Conservation (phyloP, 805 yeast genomes). For the Ogataea degrootiae region DNA sequence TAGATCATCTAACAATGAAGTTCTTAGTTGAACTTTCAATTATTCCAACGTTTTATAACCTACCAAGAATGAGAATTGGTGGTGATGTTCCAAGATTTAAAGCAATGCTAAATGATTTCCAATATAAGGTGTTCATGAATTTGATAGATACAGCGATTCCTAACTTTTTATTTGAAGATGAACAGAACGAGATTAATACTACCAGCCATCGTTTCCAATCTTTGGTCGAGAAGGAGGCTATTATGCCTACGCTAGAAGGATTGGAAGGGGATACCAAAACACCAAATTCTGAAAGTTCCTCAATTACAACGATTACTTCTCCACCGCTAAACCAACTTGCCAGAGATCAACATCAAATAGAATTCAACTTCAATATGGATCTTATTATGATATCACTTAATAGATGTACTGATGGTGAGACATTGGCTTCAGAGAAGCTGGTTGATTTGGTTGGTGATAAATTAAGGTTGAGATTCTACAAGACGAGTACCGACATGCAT, state of each 20-base stretch:
- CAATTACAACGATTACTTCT: conserved; percentile 4
- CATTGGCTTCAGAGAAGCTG: conserved; percentile 60
- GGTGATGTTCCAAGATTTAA: conserved; percentile 73
- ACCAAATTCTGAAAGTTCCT: conserved; percentile 10
- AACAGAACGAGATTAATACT: conserved; percentile 8
- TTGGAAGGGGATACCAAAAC: conserved; percentile 11
- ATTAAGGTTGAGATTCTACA: conserved; percentile 55
- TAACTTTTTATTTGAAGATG: conserved; percentile 25
- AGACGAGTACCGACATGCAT: conserved; percentile 56
- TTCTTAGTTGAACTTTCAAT: conserved; percentile 79
- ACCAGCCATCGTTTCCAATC: conserved; percentile 11
- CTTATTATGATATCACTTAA: conserved; percentile 55
- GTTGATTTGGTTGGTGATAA: conserved; percentile 70
- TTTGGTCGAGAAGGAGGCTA: conserved; percentile 21
- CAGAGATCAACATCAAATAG: conserved; percentile 57
- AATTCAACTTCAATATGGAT: conserved; percentile 67
- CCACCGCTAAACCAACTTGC: conserved; percentile 3
- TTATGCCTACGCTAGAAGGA: conserved; percentile 8
- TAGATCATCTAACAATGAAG: conserved; percentile 73
- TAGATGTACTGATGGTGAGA: conserved; percentile 59
- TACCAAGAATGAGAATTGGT: conserved; percentile 68
- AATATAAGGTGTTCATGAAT: conserved; percentile 83
- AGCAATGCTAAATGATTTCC: conserved; percentile 78
- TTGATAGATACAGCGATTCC: conserved; percentile 71
- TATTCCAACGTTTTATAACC: conserved; percentile 68